A percentile compares a stretch with the other conserved stretches of the same genome.
These are phyloP conservation scores for Termitomyces sp. DNA, from an alignment of 1,284 basidiomycete species.

Conservation along the genomic window DNA sequence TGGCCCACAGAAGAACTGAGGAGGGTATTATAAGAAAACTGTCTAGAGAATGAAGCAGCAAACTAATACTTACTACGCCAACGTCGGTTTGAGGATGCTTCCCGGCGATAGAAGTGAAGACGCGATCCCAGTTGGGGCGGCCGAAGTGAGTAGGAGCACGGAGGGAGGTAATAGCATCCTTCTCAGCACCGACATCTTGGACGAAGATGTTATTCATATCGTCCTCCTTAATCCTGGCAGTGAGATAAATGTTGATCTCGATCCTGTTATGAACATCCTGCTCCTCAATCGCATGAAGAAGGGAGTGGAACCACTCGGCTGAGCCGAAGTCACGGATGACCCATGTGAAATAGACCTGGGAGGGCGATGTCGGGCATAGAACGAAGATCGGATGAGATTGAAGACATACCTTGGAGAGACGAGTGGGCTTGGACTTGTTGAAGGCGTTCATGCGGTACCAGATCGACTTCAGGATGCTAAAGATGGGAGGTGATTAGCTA, in stretches of 20 bases:
- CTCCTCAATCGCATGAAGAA: constrained; percentile 86
- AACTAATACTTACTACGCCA: constrained; percentile 56
- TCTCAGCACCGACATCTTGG: constrained; percentile 84
- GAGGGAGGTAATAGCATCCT: constrained; percentile 81
- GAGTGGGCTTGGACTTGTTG: constrained; percentile 63
- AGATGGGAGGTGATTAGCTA: constrained; percentile 3
- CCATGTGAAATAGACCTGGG: constrained; percentile 78
- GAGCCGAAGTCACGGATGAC: constrained; percentile 84
- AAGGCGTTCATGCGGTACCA: constrained; percentile 92
- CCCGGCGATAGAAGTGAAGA: constrained; percentile 70
- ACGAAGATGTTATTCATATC: constrained; percentile 88
- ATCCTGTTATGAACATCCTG: constrained; percentile 80
- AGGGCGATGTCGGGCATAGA: neutral
- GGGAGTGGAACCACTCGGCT: constrained; percentile 92
- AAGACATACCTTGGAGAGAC: constrained; percentile 58
- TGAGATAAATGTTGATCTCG: constrained; percentile 90
- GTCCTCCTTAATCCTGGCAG: constrained; percentile 81
- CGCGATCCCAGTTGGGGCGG: constrained; percentile 86
- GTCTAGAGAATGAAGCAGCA: neutral
- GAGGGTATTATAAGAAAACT: neutral
- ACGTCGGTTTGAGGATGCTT: constrained; percentile 83
- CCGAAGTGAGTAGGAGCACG: constrained; percentile 91
- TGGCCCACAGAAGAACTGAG: constrained; percentile 79
- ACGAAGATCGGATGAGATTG: neutral
- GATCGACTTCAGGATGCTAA: constrained; percentile 82